phyloP scores from a whole-genome alignment of 1,139 yeast genomes.

The Suhomyces chickasaworum region DNA sequence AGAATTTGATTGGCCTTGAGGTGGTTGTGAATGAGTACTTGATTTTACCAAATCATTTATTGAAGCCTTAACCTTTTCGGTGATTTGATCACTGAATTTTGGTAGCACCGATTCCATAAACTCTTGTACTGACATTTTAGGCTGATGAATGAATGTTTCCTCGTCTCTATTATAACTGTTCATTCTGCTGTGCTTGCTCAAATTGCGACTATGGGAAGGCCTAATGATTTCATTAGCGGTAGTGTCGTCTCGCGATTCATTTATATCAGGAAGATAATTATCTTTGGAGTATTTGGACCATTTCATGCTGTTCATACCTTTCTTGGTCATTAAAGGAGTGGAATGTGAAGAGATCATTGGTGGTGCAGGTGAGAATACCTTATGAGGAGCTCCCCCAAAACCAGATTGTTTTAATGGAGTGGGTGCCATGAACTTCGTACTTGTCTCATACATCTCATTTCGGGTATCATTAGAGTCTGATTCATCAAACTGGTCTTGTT shows the following conservation, averaged over 20 bases:
- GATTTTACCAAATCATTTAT: conserved; percentile 7
- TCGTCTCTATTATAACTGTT: conserved; percentile 13
- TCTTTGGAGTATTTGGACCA: conserved; percentile 14
- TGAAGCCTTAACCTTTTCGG: conserved; percentile 11
- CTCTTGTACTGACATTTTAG: conserved; percentile 13
- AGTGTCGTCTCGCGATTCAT: conserved; percentile 19
- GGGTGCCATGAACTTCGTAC: conserved; percentile 1
- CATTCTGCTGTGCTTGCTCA: conserved; percentile 12
- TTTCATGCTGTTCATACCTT: conserved; percentile 9
- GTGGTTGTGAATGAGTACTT: not conserved
- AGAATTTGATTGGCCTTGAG: not conserved
- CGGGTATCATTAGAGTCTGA: conserved; percentile 6
- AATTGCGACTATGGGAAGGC: conserved; percentile 11
- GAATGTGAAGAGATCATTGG: conserved; percentile 31
- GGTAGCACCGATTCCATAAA: conserved; percentile 13
- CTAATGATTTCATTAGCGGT: conserved; percentile 19
- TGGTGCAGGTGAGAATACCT: conserved; percentile 7
- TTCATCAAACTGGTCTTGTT: conserved; percentile 4
- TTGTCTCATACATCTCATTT: conserved; percentile 2
- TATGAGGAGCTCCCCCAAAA: not conserved
- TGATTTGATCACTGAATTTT: conserved; percentile 12
- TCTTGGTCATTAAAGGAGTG: conserved; percentile 28
- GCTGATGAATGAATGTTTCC: conserved; percentile 10
- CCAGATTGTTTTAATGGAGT: not conserved
- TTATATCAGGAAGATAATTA: conserved; percentile 12